These are phyloP conservation scores for Debaryomyces singareniensis DNA, from an alignment of 1,139 yeast genomes.

Conservation along the genomic window DNA sequence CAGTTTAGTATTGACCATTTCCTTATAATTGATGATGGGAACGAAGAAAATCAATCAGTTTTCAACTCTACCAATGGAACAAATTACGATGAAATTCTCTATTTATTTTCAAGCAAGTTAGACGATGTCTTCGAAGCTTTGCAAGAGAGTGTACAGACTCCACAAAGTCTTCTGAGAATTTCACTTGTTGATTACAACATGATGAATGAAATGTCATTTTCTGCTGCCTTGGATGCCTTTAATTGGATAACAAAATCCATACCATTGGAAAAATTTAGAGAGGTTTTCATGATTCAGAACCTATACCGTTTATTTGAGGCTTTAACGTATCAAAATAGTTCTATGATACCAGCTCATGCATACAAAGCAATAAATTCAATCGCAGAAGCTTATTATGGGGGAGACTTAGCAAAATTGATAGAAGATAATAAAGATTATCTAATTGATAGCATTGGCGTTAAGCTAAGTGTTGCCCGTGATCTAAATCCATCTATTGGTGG, in stretches of 20 bases:
- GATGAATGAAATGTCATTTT: conserved; percentile 17
- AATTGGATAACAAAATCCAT: conserved; percentile 19
- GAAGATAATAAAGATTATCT: conserved; percentile 73
- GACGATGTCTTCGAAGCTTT: conserved; percentile 16
- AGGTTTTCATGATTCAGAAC: conserved; percentile 25
- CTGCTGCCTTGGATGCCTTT: conserved; percentile 27
- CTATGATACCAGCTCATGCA: conserved; percentile 27
- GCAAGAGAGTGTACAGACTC: conserved; percentile 9
- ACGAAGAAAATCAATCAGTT: no score
- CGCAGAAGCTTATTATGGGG: conserved; percentile 49
- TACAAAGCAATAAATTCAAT: conserved; percentile 24
- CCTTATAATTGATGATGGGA: no score
- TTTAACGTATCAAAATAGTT: conserved; percentile 21
- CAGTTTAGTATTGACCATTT: background rate
- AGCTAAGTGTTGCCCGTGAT: conserved; percentile 54
- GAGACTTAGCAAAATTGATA: conserved; percentile 50
- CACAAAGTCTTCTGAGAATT: conserved; percentile 2
- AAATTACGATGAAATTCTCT: conserved; percentile 12
- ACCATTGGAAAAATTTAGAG: conserved; percentile 19
- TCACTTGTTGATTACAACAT: conserved; percentile 4
- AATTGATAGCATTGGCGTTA: conserved; percentile 66
- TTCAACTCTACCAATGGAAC: conserved; percentile 2
- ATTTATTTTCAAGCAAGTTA: conserved; percentile 19
- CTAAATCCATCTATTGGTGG: conserved; percentile 72
- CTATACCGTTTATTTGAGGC: conserved; percentile 30